Evolutionary conservation across 2,329 filamentous ascomycete species (phyloP).

Genomic region (Eurotiales sp.): DNA sequence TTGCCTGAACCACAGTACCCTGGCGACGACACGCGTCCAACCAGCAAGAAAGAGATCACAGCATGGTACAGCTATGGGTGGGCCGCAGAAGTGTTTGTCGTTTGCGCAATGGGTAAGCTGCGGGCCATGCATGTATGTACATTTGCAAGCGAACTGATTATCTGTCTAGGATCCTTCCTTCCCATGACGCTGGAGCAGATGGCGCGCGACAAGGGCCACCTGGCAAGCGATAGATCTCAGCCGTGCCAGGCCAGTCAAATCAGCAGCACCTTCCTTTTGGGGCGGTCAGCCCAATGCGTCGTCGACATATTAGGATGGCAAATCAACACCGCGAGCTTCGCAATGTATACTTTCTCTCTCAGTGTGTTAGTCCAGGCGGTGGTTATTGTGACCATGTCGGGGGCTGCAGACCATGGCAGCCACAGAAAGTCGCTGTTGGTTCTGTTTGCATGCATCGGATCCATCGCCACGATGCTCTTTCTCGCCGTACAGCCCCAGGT

Average conservation of each 20-base stretch:
- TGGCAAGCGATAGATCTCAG: constrained; percentile 67
- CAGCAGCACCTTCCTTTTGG: neutral
- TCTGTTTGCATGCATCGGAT: constrained; percentile 77
- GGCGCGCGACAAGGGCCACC: constrained; percentile 84
- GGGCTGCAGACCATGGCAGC: constrained; percentile 87
- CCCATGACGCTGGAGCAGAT: constrained; percentile 93
- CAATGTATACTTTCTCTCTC: constrained; percentile 96
- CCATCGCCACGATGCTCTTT: constrained; percentile 82
- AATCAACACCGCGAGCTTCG: constrained; percentile 94
- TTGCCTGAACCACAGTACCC: constrained; percentile 57
- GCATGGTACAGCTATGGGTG: constrained; percentile 98
- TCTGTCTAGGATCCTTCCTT: constrained; percentile 74
- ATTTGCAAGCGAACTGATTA: neutral
- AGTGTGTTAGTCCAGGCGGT: constrained; percentile 86
- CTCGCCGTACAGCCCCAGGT: constrained; percentile 70
- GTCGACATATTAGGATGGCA: constrained; percentile 76
- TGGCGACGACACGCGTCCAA: constrained; percentile 84
- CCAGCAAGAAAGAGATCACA: constrained; percentile 78
- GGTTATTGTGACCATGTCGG: constrained; percentile 92
- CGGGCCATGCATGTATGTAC: neutral
- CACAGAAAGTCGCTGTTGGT: constrained; percentile 87
- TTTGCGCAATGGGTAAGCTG: constrained; percentile 69
- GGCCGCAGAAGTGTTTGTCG: constrained; percentile 92
- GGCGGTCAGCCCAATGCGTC: constrained; percentile 64
- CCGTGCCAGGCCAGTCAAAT: constrained; percentile 14